These are phyloP conservation scores for Phalaenopsis hybrid DNA, from an alignment of 116 monocot genomes.

Conservation along the genomic window DNA sequence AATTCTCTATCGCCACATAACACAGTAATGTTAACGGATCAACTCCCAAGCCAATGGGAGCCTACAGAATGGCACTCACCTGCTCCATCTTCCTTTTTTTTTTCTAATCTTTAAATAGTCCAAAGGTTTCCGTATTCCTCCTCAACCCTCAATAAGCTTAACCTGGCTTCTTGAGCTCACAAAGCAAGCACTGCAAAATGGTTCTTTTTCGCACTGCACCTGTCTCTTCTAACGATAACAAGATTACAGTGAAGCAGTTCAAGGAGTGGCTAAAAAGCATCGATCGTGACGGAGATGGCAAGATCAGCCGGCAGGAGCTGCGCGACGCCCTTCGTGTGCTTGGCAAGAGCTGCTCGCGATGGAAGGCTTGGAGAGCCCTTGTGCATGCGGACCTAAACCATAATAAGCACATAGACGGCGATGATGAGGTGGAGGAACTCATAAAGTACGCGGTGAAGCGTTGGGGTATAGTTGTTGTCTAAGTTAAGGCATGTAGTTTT, in stretches of 20 bases:
- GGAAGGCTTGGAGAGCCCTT: slow-evolving; percentile 16
- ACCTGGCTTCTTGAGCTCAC: too few relatives aligned
- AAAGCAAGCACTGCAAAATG: background rate
- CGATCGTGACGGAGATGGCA: slow-evolving; percentile 17
- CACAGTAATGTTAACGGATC: too few relatives aligned
- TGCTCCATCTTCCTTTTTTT: too few relatives aligned
- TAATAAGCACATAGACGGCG: slow-evolving; percentile 16
- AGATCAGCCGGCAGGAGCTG: slow-evolving; percentile 19
- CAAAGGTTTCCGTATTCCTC: background rate
- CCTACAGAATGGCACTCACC: too few relatives aligned
- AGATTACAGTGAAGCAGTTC: slow-evolving; percentile 12
- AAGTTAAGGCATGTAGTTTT: too few relatives aligned
- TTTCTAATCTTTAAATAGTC: too few relatives aligned
- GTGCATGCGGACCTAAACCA: slow-evolving; percentile 6
- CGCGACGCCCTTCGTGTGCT: slow-evolving; percentile 11
- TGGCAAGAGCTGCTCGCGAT: slow-evolving; percentile 7
- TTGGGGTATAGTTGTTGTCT: too few relatives aligned
- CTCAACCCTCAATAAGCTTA: background rate
- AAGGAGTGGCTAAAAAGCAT: slow-evolving; percentile 20
- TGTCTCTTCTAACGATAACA: background rate
- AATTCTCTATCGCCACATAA: too few relatives aligned
- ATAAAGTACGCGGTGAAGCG: slow-evolving; percentile 9
- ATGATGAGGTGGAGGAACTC: slow-evolving; percentile 18
- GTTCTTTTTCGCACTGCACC: background rate
- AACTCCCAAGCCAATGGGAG: too few relatives aligned